phyloP scores from a whole-genome alignment of 805 yeast genomes.

The Wickerhamomyces hampshirensis region DNA sequence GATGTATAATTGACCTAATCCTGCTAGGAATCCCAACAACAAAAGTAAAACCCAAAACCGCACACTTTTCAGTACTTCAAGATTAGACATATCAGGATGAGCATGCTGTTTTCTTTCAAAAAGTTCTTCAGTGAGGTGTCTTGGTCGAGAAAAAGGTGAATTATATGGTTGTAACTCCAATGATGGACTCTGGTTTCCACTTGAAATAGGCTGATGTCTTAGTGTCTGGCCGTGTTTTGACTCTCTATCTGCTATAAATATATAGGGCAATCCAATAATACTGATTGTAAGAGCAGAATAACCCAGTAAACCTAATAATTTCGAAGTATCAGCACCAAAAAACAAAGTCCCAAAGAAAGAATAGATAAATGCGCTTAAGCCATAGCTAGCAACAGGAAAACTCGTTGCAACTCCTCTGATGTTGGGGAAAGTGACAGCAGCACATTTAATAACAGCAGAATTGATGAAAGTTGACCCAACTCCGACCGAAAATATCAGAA shows the following conservation, averaged over 20 bases:
- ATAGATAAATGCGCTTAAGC: slow-evolving; percentile 66
- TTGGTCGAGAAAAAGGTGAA: slow-evolving; percentile 1
- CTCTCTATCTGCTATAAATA: slow-evolving; percentile 24
- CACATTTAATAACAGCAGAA: slow-evolving; percentile 64
- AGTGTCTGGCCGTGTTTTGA: slow-evolving; percentile 5
- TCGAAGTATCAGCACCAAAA: slow-evolving; percentile 54
- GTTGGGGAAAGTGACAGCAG: slow-evolving; percentile 64
- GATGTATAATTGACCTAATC: slow-evolving; percentile 71
- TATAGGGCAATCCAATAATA: slow-evolving; percentile 41
- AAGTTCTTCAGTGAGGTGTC: slow-evolving; percentile 4
- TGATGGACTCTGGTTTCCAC: slow-evolving; percentile 5
- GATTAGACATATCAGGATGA: slow-evolving; percentile 1
- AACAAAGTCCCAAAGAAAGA: slow-evolving; percentile 50
- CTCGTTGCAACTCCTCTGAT: slow-evolving; percentile 72
- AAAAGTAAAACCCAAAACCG: slow-evolving; percentile 48
- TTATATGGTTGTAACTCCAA: slow-evolving; percentile 14
- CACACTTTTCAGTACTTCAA: slow-evolving; percentile 21
- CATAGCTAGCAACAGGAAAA: slow-evolving; percentile 69
- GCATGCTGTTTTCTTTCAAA: slow-evolving; percentile 3
- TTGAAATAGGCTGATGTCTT: not conserved
- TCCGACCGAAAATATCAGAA: slow-evolving; percentile 54
- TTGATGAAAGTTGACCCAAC: slow-evolving; percentile 63
- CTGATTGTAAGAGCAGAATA: slow-evolving; percentile 38
- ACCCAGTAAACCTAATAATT: slow-evolving; percentile 44
- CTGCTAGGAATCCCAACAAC: slow-evolving; percentile 53